Base-by-base conservation (phyloP, 371 early-diverging fungal species). In the Syncephalastrum racemosum region DNA sequence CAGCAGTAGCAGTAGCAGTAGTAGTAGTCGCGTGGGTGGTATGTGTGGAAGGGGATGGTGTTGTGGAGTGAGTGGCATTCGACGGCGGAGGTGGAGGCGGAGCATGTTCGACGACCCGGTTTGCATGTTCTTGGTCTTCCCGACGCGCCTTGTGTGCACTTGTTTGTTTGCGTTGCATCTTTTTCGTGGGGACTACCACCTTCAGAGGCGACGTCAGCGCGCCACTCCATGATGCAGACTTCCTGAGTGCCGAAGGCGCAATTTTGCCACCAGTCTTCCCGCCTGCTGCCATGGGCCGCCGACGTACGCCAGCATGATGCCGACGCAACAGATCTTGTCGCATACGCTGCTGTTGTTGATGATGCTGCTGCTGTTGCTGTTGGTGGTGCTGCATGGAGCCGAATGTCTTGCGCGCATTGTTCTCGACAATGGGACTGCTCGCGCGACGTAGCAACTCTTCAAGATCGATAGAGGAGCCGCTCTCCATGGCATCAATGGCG, bases 391-490 rank as follows among this genome's bases (percentile, higher is more conserved):
- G 46, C 46, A 16, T 45, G n/a, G 19, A 22, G 10, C 46, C 46
- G 14, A 45, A 45, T 15, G 46, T 19, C 46, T 45, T 41, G 15
- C 45, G 54, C 44, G 36, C 36, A 12, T 31, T 31, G 36, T 44
- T 39, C 16, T 62, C 60, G 25, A 59, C 46, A 18, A 70, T 57
- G 5, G 70, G 70, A 25, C 57, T 56, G 39, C 67, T 62, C 1
- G 71, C 72, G n/a, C 76, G 62, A 31, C 63, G 70, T 4, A 71
- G 36, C n/a, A 77, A 50, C 31, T 70, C 74, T 31, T 76, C 70
- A 15, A 72, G 53, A 40, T 76, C 66, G 23, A 68, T 27, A 2
- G 63, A 58, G 3, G 50, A 58, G 23, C 68, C 67, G 25, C 56
- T 71, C 42, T 67, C 67, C 67, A 71, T 71, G 31, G 72, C 72